Base-by-base conservation (phyloP, 257 asterid species). In the Haberlea rhodopensis region DNA sequence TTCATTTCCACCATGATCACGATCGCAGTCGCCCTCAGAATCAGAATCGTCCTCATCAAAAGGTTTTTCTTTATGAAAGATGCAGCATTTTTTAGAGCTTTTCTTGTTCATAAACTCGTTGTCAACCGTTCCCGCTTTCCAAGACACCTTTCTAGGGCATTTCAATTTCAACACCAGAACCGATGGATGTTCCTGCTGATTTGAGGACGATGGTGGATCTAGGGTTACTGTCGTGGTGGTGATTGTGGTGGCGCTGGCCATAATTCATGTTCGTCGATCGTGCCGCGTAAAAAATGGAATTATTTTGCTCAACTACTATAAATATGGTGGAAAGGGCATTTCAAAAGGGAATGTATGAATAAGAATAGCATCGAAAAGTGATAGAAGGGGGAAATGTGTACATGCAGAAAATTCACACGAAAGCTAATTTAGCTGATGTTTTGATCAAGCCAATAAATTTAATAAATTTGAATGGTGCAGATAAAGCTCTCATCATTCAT, bases 1-100 rank as follows among this genome's bases (percentile, higher is more conserved):
- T 3, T 8, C 8, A 37, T 57, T 62, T 63, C 62, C 48, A 18
- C 71, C 84, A 52, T 43, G 61, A 45, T 53, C 49, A 57, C 78
- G 79, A 70, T 80, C 81, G 72, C 76, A 71, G 19, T 74, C 72
- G 19, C 64, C 76, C 32, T 87, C 96, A 21, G 56, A 78, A 53
- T 89, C 95, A 40, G 92, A 87, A 67, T 63, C 87, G n/a, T 90
- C 97, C 78, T 90, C 97, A 53, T 90, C 97, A 29, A 90, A 90
- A 3, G 97, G 82, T 86, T 87, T 87, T 8, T 87, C 90, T 56
- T 87, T 87, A 81, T 90, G 97, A 37, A 84, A 90, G 48, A 90
- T 90, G 72, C 97, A 90, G 67, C 97, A 90, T 70, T 85, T 90
- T 37, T 90, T 90, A 45, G 97, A 90, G 71, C 95, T 87, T 64